Conservation (phyloP, 2,329 filamentous ascomycete genomes). For the Zarea fungicola region DNA sequence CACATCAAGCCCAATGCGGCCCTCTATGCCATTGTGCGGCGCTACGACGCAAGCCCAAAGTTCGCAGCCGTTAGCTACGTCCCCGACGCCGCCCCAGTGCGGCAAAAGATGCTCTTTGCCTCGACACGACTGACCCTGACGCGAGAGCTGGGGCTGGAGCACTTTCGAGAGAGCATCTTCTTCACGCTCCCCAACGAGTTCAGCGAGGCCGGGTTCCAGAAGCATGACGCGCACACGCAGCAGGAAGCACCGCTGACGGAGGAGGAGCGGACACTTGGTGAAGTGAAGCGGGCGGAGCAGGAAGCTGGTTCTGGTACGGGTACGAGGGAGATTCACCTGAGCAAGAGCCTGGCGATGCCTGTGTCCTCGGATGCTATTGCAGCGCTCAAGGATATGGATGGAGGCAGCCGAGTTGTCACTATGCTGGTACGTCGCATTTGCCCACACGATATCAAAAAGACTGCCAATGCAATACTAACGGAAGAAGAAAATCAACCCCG, state of each 20-base stretch:
- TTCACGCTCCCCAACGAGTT: conserved; percentile 66
- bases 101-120: conserved; percentile 84
- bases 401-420: conserved; percentile 49
- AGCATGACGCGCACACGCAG: conserved; percentile 62
- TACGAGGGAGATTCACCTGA: conserved; percentile 52
- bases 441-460: too few species aligned
- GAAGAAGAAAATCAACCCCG: conserved; percentile 63
- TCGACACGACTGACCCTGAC: conserved; percentile 69
- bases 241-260: conserved; percentile 69
- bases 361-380: conserved; percentile 58
- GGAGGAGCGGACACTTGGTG: conserved; percentile 66
- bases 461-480: too few species aligned
- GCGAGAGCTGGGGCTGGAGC: conserved; percentile 70
- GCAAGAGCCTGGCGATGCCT: conserved; percentile 53
- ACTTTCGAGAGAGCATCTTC: conserved; percentile 73
- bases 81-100: conserved; percentile 70
- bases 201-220: conserved; percentile 62
- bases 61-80: conserved; percentile 73
- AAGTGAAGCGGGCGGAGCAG: conserved; percentile 70
- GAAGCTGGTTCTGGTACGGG: conserved; percentile 66
- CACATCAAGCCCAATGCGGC: conserved; percentile 63
- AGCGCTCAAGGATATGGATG: conserved; percentile 55
- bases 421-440: conserved; percentile 66
- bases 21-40: conserved; percentile 70
- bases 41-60: conserved; percentile 50